A percentile compares a stretch with the other conserved stretches of the same genome.
Evolutionary conservation across 345 rosid genomes (phyloP).

Genomic region (Syzygium aqueum): DNA sequence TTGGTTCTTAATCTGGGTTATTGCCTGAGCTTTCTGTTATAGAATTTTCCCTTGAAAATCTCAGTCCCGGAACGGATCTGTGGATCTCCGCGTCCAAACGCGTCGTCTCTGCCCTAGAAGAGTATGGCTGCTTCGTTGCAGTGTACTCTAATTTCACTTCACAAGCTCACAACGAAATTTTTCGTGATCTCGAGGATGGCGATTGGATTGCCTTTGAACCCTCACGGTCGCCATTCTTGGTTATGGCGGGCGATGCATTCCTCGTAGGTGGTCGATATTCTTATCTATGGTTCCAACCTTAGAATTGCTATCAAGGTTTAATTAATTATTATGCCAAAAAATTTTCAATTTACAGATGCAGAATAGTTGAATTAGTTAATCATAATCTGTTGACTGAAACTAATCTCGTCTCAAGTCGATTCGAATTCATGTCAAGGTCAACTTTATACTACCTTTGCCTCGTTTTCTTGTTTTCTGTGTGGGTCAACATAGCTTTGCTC

Average conservation of each 20-base stretch:
- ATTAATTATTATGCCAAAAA: neutral
- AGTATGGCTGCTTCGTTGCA: slow-evolving; percentile 43
- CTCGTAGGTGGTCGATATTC: slow-evolving; percentile 14
- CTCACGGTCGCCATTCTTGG: slow-evolving; percentile 31
- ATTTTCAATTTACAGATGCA: neutral
- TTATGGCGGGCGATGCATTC: slow-evolving; percentile 45
- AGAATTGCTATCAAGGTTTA: neutral
- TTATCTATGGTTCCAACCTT: neutral
- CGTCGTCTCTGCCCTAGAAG: slow-evolving; percentile 37
- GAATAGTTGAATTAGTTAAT: neutral
- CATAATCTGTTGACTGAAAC: neutral
- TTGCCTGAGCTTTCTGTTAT: slow-evolving; percentile 7
- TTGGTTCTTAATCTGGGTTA: slow-evolving; percentile 10
- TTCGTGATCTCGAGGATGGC: slow-evolving; percentile 10
- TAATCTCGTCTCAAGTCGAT: neutral
- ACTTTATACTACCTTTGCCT: neutral
- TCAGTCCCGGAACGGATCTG: slow-evolving; percentile 22
- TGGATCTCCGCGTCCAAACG: slow-evolving; percentile 29
- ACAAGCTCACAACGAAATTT: neutral
- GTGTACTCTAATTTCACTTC: slow-evolving; percentile 14
- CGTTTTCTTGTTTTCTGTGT: neutral
- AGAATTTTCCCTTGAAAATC: slow-evolving; percentile 20
- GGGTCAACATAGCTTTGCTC: neutral
- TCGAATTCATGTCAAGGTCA: neutral
- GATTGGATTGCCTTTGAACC: slow-evolving; percentile 29